Evolutionary conservation across 805 yeast genomes (phyloP), one percentile per base, ranked within the genome.

Genomic region (Candida yuanshanica): DNA sequence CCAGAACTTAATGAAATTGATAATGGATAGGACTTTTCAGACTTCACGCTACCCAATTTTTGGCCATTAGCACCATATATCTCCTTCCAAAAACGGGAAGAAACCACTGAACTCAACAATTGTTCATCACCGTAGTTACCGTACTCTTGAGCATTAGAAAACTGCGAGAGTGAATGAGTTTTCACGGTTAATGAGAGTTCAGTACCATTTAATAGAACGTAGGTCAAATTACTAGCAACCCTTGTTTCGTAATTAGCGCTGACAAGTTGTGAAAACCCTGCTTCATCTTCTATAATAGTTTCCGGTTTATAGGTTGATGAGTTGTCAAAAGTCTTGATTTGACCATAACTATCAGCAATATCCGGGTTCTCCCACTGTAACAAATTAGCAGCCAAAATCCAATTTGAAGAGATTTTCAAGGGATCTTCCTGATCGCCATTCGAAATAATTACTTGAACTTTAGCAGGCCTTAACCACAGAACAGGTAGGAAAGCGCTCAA

Each of bases 401-500:
- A 81, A 55, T 78, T 75, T 17, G 70, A 65, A 5, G 55, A 54
- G 22, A 50, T 48, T 10, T 31, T 21, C 17, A 39, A 41, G 7
- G 35, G 32, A n/a, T 48, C 46, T 4, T 17, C 36, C 11, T 65
- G 72, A 9, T 71, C 40, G 37, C 83, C 79, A 52, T 79, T 76
- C 4, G 74, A 65, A 14, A 84, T 63, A 47, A 71, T 76, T 36
- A 85, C 62, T 37, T 64, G 66, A 5, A 73, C 37, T n/a, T 60
- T 59, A 25, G 63, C 54, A 13, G 66, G 62, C n/a, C 61, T 45
- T 17, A 58, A 58, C 89, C 90, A 83, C 23, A 87, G 58, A n/a
- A 64, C 57, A 3, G 95, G 93, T 44, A 87, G 62, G 46, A 79
- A 69, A 1, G 84, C 77, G 10, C 91, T 75, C 36, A 88, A 52